Evolutionary conservation across 1,284 basidiomycete species (phyloP), one percentile per base, ranked within the genome.

Genomic region (Hypsizygus ulmarius): DNA sequence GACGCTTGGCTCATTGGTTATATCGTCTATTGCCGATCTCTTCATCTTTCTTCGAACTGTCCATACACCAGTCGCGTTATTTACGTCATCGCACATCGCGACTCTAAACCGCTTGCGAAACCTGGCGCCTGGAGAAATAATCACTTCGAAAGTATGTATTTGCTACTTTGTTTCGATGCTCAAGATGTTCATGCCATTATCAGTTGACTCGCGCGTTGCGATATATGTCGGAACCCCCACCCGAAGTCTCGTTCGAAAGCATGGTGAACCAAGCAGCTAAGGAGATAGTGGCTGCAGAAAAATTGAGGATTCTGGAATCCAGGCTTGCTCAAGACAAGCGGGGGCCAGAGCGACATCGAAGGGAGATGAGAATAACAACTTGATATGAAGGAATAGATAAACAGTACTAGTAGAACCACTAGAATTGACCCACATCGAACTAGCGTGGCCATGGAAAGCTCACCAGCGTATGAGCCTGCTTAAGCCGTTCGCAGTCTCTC

Each of bases 201-300:
- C 44, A 84, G 82, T 64, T 84, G 35, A 59, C 70, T 34, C 74
- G 80, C n/a, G 74, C 78, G 7, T 57, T 79, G 33, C 68, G 72
- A 37, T 70, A 64, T 46, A 63, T 82, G 60, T 67, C 71, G 12
- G 81, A 82, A 47, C 66, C 75, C 34, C 73, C 74, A 7, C 59
- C 69, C 1, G 74, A 78, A 11, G 61, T 73, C 2, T 55, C 70
- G 2, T 53, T 72, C 16, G 75, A 74, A 2, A 60, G 59, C 25
- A 62, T 83, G 50, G 64, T 82, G 2, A 70, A 72, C 35, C 81
- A 84, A 53, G 68, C 71, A n/a, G 68, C 66, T 14, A 79, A 79
- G 45, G 82, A 84, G 53, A 68, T 84, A 3, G 63, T 77, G 10
- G 81, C 81, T 2, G 77, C 80, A 34, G 83, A 86, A 60, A 84